Evolutionary conservation across 371 early-diverging fungal genomes (phyloP), one percentile per base, ranked within the genome.

Genomic region (Encephalitozoon cuniculi): DNA sequence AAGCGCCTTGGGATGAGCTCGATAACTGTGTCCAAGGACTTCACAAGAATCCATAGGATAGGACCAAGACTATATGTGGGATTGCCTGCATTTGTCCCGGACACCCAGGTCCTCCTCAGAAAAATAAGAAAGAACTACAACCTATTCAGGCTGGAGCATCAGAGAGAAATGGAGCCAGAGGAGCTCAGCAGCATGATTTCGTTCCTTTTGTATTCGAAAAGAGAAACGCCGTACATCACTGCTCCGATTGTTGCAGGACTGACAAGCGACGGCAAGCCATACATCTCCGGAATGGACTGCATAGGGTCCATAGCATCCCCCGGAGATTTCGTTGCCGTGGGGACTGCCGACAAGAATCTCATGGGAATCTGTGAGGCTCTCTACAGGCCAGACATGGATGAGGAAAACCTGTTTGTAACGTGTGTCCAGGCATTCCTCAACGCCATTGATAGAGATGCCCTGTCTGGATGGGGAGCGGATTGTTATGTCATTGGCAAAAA

Each of bases 401-500:
- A 94, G 15, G 97, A 97, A 79, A 95, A 95, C 79, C 87, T 99
- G 52, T 97, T 97, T 85, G 95, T 94, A 84, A 91, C 91, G 41
- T 90, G 94, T 64, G 91, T 93, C 11, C 99, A 99, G 83, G 90
- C 95, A 5, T 86, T 99, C 75, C 85, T 99, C 83, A 94, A 91
- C 84, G 94, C 96, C 28, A 91, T 95, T 46, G 97, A 97, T 85
- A 90, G 99, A 82, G 95, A 99, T 86, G 92, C 94, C 34, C 82
- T 95, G 65, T 90, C 91, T 77, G 99, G 99, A 69, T 97, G 97
- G 97, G 99, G 99, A 74, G 95, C 93, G 59, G 90, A 93, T 59
- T 75, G 79, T 54, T 54, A 71, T 68, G 63, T 84, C 41, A 66
- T 84, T 7, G 72, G 51, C 9, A 41, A 44, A 8, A 64, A 53